These are phyloP conservation scores for Chaetomium sp. DNA, from an alignment of 2,329 filamentous ascomycete species.

Conservation along the genomic window DNA sequence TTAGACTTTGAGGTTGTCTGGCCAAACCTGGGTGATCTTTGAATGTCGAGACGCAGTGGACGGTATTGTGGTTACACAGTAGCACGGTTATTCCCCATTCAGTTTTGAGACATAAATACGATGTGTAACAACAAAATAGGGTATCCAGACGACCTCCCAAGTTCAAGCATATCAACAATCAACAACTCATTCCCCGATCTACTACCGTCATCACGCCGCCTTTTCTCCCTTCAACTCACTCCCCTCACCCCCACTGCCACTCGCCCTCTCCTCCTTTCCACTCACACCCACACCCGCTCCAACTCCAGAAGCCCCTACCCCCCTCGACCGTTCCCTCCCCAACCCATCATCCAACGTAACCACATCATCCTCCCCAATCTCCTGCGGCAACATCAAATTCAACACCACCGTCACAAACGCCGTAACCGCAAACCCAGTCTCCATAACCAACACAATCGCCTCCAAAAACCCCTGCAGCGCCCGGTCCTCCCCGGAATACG, in stretches of 20 bases:
- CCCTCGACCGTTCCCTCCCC: not conserved
- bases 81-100: too few relatives aligned
- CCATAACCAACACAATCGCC: slow-evolving; percentile 65
- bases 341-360: slow-evolving; percentile 16
- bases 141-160: not conserved
- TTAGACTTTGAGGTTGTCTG: too few relatives aligned
- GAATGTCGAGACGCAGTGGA: too few relatives aligned
- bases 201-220: not conserved
- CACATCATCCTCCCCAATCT: slow-evolving; percentile 66
- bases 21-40: too few relatives aligned
- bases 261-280: not conserved
- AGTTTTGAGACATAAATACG: not conserved
- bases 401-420: slow-evolving; percentile 67
- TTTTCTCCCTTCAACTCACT: slow-evolving; percentile 1
- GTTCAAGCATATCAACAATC: not conserved
- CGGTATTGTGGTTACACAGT: too few relatives aligned
- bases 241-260: not conserved
- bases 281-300: not conserved
- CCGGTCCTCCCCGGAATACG: slow-evolving; percentile 61
- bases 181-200: not conserved
- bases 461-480: slow-evolving; percentile 67
- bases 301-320: not conserved
- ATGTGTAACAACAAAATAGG: not conserved
- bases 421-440: slow-evolving; percentile 69
- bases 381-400: slow-evolving; percentile 58